These are phyloP conservation scores for Xerocomus amazonicus DNA, from an alignment of 1,284 basidiomycete genomes.

Conservation along the genomic window DNA sequence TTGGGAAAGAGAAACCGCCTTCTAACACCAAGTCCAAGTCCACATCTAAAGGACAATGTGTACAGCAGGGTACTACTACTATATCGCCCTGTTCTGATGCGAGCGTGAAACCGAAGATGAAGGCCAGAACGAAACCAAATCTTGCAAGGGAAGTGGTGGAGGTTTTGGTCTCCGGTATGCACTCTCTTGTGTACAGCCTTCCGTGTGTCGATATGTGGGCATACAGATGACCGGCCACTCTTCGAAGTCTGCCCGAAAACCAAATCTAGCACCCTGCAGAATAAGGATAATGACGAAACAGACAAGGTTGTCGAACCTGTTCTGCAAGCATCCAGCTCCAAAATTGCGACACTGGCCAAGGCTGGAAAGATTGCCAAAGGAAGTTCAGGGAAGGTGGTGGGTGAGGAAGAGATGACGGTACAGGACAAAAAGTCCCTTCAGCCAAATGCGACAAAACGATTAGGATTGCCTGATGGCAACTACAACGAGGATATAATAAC, in stretches of 20 bases:
- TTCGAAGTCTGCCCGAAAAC: slow-evolving; percentile 19
- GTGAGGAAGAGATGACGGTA: neutral
- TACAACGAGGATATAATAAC: neutral
- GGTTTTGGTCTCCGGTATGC: slow-evolving; percentile 15
- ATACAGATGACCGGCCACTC: slow-evolving; percentile 27
- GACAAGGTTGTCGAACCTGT: slow-evolving; percentile 1
- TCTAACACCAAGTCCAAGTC: slow-evolving; percentile 3
- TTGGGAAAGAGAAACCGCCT: slow-evolving; percentile 4
- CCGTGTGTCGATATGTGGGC: neutral
- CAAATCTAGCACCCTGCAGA: neutral
- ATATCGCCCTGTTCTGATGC: slow-evolving; percentile 2
- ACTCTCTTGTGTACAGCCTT: neutral
- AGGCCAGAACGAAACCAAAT: slow-evolving; percentile 9
- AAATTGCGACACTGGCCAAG: neutral
- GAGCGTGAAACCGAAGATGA: slow-evolving; percentile 5
- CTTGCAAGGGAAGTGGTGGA: slow-evolving; percentile 6
- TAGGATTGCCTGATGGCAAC: neutral
- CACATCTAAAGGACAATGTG: slow-evolving; percentile 13
- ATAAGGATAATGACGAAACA: neutral
- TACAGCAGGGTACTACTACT: neutral
- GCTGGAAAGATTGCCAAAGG: neutral
- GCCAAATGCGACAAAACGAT: slow-evolving; percentile 6
- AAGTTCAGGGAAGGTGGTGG: slow-evolving; percentile 1
- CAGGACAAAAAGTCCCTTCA: neutral
- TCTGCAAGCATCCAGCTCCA: slow-evolving; percentile 1